Evolutionary conservation across 2,329 filamentous ascomycete species (phyloP), one percentile per base, ranked within the genome.

Genomic region (Dactylellina cionopaga): DNA sequence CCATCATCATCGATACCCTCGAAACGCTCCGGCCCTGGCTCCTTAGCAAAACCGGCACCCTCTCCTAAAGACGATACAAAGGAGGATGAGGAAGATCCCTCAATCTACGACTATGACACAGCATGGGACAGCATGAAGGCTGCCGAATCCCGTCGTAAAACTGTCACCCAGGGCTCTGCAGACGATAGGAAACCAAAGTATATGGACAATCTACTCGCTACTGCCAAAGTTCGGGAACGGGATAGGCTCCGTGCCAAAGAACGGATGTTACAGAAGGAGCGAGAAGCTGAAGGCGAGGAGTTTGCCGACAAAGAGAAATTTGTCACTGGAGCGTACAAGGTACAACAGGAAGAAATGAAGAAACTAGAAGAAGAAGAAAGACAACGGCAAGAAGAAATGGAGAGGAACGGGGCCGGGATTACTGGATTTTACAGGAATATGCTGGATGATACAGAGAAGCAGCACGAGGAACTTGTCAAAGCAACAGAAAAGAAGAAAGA

Each of bases 221-320:
- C 91, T 2, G 91, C 91, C 3, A 89, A 91, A 64, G 83, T 90
- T 63, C 87, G 91, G 63, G 92, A 93, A 79, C 87, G 91, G 59
- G 91, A 95, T 79, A 86, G 89, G 47, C 83, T 90, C 51, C 88
- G 92, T 25, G 91, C 91, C 2, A 89, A 91, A 78, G 91, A 95
- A 81, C 92, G 92, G 81, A 87, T 90, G 80, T 84, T 95, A 76
- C 88, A 90, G 76, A 85, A 88, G 22, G 91, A 95, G 79, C 85
- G 91, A 46, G 91, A 91, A 77, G 89, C 87, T 0, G 92, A 95
- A 79, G 91, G 91, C 15, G 91, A 94, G 31, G 89, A 90, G 78
- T 95, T 88, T 77, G 89, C 86, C 0, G 91, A 89, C 77, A 95
- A 93, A 81, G 92, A 95, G 79, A 91, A 89, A 80, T 95, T 95